These are phyloP conservation scores for Hypoxylon sp. DNA, from an alignment of 2,329 filamentous ascomycete species.

Conservation along the genomic window DNA sequence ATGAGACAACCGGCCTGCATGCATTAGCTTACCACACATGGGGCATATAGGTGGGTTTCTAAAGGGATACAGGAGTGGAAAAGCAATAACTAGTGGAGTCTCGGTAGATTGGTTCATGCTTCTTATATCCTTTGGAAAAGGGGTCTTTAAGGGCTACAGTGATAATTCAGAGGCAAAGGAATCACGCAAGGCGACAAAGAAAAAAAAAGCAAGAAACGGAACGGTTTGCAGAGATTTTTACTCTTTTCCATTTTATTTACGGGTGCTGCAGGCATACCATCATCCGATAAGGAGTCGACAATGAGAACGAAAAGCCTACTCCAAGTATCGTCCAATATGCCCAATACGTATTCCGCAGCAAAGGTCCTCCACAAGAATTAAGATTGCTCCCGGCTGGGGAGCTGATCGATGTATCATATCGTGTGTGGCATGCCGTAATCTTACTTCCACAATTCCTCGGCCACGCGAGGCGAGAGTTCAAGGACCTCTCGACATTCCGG, in stretches of 20 bases:
- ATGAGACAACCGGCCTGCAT: constrained; percentile 24
- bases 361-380: constrained; percentile 50
- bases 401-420: constrained; percentile 42
- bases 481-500: constrained; percentile 27
- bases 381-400: constrained; percentile 36
- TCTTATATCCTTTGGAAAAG: constrained; percentile 7
- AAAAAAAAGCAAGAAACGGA: not conserved
- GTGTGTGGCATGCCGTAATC: constrained; percentile 36
- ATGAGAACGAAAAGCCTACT: constrained; percentile 40
- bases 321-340: constrained; percentile 39
- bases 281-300: constrained; percentile 25
- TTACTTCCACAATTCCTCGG: constrained; percentile 40
- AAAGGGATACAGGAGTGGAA: constrained; percentile 21
- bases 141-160: constrained; percentile 1
- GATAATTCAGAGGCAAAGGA: not conserved
- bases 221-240: constrained; percentile 43
- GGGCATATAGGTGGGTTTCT: constrained; percentile 27
- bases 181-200: constrained; percentile 9
- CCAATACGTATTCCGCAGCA: constrained; percentile 41
- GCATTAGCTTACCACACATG: constrained; percentile 36
- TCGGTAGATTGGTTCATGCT: constrained; percentile 14
- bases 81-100: constrained; percentile 15
- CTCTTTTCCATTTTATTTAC: constrained; percentile 47
- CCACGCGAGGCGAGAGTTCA: constrained; percentile 32
- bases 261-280: constrained; percentile 40